phyloP scores from a whole-genome alignment of 2,329 filamentous ascomycete species.

The Neonectria neomacrospora region DNA sequence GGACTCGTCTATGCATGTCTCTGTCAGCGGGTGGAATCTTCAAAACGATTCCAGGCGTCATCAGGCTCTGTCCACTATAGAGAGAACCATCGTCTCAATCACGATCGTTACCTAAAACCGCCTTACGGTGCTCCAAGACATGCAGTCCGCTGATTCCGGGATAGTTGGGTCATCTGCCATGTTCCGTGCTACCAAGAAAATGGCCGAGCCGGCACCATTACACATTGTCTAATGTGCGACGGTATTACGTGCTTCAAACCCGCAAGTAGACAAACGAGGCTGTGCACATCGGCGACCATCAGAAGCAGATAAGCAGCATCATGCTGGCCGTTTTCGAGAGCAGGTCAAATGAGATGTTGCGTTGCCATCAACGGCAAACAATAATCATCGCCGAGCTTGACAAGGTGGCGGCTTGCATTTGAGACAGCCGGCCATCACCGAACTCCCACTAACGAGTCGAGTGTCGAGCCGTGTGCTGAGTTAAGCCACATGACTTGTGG shows the following conservation, averaged over 20 bases:
- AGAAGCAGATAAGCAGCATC: neutral
- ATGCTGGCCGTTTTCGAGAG: neutral
- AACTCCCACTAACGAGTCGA: neutral
- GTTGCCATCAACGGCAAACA: neutral
- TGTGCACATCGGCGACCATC: neutral
- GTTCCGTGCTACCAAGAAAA: neutral
- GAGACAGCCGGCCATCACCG: neutral
- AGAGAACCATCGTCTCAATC: neutral
- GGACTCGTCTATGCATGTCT: neutral
- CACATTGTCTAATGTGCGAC: neutral
- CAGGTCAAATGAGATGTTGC: neutral
- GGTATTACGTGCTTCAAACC: neutral
- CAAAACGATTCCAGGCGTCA: neutral
- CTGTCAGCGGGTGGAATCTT: neutral
- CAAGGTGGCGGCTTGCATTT: neutral
- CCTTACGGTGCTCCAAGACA: neutral
- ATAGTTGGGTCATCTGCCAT: neutral
- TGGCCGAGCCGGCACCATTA: neutral
- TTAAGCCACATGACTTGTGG: neutral
- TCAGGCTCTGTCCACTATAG: neutral
- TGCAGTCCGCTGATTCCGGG: neutral
- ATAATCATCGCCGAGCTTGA: neutral
- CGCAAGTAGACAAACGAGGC: neutral
- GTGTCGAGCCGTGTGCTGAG: neutral
- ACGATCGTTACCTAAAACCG: neutral